phyloP scores from a whole-genome alignment of 2,329 filamentous ascomycete genomes.

The Cyanodermella asteris region DNA sequence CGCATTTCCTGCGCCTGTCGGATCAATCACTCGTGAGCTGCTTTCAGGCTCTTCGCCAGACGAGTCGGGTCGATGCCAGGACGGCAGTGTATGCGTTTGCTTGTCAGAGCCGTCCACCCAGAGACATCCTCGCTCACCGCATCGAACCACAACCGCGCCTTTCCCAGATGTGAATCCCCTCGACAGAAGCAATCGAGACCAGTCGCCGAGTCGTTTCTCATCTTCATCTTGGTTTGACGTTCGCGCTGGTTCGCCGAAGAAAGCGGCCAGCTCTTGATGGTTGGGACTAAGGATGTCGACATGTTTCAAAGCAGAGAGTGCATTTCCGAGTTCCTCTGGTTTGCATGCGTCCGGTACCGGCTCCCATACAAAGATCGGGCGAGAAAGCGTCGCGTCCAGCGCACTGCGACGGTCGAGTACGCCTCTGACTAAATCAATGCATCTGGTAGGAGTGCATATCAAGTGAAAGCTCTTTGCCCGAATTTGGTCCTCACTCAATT shows the following conservation, averaged over 20 bases:
- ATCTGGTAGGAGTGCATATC: constrained; percentile 60
- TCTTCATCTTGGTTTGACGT: background rate
- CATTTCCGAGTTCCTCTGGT: constrained; percentile 36
- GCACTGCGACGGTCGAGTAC: constrained; percentile 34
- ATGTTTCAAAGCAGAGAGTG: constrained; percentile 27
- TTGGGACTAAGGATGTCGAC: constrained; percentile 56
- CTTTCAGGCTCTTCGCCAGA: no score
- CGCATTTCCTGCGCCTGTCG: constrained; percentile 82
- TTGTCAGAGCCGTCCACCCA: background rate
- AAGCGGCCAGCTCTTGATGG: constrained; percentile 64
- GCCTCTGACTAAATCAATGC: constrained; percentile 51
- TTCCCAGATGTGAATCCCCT: background rate
- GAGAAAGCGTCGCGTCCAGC: constrained; percentile 14
- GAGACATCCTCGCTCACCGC: constrained; percentile 7
- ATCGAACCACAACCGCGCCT: constrained; percentile 22
- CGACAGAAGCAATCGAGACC: constrained; percentile 1
- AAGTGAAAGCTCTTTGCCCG: constrained; percentile 64
- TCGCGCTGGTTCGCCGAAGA: constrained; percentile 38
- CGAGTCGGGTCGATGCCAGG: no score
- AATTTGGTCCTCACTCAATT: constrained; percentile 45
- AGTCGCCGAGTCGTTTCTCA: background rate
- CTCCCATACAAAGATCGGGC: constrained; percentile 78
- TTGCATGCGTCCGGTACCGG: constrained; percentile 77
- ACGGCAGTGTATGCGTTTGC: no score
- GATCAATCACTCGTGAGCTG: constrained; percentile 51